phyloP scores from a whole-genome alignment of 805 yeast genomes.

The Ogataea methylovora region DNA sequence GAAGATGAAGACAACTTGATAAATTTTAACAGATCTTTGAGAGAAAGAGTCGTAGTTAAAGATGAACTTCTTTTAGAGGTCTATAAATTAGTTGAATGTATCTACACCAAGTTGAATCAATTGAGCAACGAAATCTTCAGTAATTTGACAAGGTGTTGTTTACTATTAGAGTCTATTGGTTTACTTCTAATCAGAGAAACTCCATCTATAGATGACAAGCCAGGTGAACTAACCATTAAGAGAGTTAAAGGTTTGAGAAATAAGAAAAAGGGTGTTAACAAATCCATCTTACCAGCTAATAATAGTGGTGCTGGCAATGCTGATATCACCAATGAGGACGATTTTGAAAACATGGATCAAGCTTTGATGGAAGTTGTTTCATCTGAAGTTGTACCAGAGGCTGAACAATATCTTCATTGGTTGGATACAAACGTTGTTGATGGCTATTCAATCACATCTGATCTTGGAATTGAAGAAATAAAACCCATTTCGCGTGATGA shows the following conservation, averaged over 20 bases:
- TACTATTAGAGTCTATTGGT: conserved; percentile 70
- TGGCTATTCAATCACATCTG: conserved; percentile 15
- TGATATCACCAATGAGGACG: conserved; percentile 14
- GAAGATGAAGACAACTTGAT: conserved; percentile 35
- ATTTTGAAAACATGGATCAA: conserved; percentile 23
- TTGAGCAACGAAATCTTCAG: conserved; percentile 29
- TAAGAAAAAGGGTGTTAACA: conserved; percentile 26
- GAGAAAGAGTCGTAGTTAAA: conserved; percentile 14
- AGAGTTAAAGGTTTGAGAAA: conserved; percentile 75
- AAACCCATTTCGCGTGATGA: neutral
- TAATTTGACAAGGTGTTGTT: conserved; percentile 43
- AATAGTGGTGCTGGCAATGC: conserved; percentile 23
- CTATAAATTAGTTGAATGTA: conserved; percentile 13
- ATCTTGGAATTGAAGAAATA: conserved; percentile 15
- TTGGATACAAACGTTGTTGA: conserved; percentile 27
- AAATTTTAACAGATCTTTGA: conserved; percentile 33
- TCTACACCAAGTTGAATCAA: conserved; percentile 31
- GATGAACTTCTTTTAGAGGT: conserved; percentile 16
- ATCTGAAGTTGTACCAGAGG: conserved; percentile 28
- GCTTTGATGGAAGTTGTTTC: conserved; percentile 30
- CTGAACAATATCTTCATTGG: conserved; percentile 40
- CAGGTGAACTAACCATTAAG: conserved; percentile 41
- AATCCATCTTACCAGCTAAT: conserved; percentile 7
- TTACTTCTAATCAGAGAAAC: conserved; percentile 47
- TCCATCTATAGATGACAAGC: conserved; percentile 19